Base-by-base conservation (phyloP, 1,284 basidiomycete genomes). In the Waitea zeae region DNA sequence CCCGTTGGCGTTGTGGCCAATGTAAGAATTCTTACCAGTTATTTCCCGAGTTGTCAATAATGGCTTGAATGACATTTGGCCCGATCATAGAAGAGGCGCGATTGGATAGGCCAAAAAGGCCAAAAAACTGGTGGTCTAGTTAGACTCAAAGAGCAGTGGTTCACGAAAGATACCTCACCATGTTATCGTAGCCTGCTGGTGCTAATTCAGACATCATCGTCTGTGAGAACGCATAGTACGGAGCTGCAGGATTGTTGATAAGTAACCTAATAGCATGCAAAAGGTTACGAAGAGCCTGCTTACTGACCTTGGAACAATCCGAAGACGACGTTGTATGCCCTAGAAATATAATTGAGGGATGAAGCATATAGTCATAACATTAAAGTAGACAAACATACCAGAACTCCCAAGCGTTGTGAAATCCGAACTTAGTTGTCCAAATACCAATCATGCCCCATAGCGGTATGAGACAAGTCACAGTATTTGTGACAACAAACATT, bases 391-490 rank as follows among this genome's bases (percentile, higher is more conserved):
- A 15, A 7, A 36, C 58, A 27, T 38, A 75, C 75, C 79, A 87
- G 54, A 84, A 86, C 46, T 87, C 83, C 82, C 82, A 86, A 17
- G 50, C 65, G 42, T 84, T 82, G 49, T 86, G 82, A 52, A 83
- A 84, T 1, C 86, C 86, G 35, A 89, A 55, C 36, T 62, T 73
- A 5, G 57, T 45, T 0, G 83, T 87, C 70, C 81, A 87, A 39
- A 88, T 75, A 1, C 84, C 84, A 33, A 88, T 63, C 70, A 84
- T 79, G 13, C 84, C 86, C 84, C 86, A 89, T 2, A 83, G 58
- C 0, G 82, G 80, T 33, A 88, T 81, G 19, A 84, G 34, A 30
- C 84, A 64, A 3, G 79, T 82, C 7, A 80, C 69, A 1, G 80
- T 62, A 45, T 82, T 82, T 4, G 81, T 84, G 1, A 82, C 66